These are phyloP conservation scores for Sugiyamaella grinbergsii DNA, from an alignment of 1,139 yeast species.

Conservation along the genomic window DNA sequence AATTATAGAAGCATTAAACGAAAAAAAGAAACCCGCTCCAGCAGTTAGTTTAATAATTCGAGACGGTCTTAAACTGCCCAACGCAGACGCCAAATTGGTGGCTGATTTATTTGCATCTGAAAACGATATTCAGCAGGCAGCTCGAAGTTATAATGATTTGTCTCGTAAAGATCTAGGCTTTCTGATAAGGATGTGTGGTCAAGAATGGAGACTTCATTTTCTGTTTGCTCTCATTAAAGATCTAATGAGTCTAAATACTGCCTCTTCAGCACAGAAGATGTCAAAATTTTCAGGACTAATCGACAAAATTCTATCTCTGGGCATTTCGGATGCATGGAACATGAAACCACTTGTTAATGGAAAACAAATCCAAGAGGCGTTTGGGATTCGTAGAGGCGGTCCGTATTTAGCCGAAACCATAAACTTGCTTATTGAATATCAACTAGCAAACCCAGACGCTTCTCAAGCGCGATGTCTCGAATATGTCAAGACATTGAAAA, in stretches of 20 bases:
- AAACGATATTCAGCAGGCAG: slow-evolving; percentile 36
- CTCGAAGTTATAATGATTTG: slow-evolving; percentile 1
- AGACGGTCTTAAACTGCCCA: slow-evolving; percentile 72
- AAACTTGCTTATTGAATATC: slow-evolving; percentile 65
- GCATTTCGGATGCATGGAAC: slow-evolving; percentile 39
- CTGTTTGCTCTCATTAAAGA: slow-evolving; percentile 32
- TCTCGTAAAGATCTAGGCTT: slow-evolving; percentile 63
- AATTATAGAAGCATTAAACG: slow-evolving; percentile 44
- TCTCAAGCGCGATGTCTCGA: slow-evolving; percentile 53
- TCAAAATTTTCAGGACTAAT: slow-evolving; percentile 26
- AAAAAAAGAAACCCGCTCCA: slow-evolving; percentile 43
- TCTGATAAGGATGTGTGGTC: slow-evolving; percentile 57
- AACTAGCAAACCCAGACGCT: slow-evolving; percentile 66
- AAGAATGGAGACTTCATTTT: slow-evolving; percentile 52
- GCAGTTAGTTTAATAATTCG: slow-evolving; percentile 54
- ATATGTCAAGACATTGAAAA: slow-evolving; percentile 24
- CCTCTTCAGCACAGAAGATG: slow-evolving; percentile 9
- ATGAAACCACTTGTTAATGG: slow-evolving; percentile 55
- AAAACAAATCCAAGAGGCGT: slow-evolving; percentile 55
- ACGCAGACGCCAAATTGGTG: slow-evolving; percentile 56
- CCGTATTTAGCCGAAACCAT: slow-evolving; percentile 73
- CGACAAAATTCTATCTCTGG: slow-evolving; percentile 26
- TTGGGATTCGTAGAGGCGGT: slow-evolving; percentile 65
- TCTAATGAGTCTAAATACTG: slow-evolving; percentile 17
- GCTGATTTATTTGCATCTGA: slow-evolving; percentile 45